Base-by-base conservation (phyloP, 2,329 filamentous ascomycete species). In the Claviceps quebecensis region DNA sequence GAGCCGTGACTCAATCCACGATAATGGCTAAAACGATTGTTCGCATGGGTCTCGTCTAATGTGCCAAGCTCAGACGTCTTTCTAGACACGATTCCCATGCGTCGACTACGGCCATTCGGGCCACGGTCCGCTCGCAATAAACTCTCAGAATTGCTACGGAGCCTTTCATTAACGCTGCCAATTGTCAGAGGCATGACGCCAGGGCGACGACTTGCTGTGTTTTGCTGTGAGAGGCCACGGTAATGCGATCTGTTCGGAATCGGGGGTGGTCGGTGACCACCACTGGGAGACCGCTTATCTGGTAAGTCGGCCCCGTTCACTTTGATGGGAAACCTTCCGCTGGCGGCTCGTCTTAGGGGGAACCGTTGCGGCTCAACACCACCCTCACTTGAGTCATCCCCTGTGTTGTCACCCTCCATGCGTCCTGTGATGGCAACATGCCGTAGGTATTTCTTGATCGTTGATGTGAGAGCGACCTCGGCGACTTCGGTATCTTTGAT, bases 201-300 rank as follows among this genome's bases (percentile, higher is more conserved):
- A 1, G 88, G 86, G 52, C 84, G 75, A 52, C 86, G 80, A 45
- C 81, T 71, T 5, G 77, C 70, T 2, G 76, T 70, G 57, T 76
- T 85, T 56, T 86, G 81, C 57, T 85, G 81, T 2, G 84, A 87
- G 3, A 84, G 70, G 1, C 82, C 82, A 34, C 90, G 81, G 58
- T 87, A 87, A 64, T 95, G 89, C 3, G 88, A 93, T 43, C 67
- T 61, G 4, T 79, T 78, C 0, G 88, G 88, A 54, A 95, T 86
- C 0, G 86, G 86, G 2, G 90, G 87, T 29, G 85, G 76, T 37
- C 84, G 78, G 7, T 58, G 49, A 19, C 74, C 71, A 11, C 78
- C 67, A 39, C 75, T 81, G 14, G 86, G 86, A 4, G 86, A 91
- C 56, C 81, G 80, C 44, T 80, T 70, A 57, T 84, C 81, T 38